These are phyloP conservation scores for Bromus sterilis DNA, from an alignment of 176 grass and related monocot genomes.

Conservation along the genomic window DNA sequence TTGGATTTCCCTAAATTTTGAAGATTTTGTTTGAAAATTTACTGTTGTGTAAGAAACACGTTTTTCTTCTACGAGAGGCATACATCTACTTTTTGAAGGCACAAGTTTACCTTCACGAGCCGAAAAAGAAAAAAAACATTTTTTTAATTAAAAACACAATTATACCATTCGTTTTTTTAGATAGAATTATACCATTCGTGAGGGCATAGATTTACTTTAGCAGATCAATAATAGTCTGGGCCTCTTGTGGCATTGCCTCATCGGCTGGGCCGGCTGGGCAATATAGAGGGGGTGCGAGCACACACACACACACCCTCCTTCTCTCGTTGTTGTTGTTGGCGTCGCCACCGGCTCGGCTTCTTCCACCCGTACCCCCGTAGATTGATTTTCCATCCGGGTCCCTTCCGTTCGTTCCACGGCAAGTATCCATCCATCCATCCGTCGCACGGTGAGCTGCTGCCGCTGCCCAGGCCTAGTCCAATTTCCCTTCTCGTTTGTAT, in stretches of 20 bases:
- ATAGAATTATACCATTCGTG: too few relatives aligned
- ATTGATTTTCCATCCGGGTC: constrained; percentile 21
- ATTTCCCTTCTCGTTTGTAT: background rate
- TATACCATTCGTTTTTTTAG: too few relatives aligned
- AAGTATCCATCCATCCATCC: constrained; percentile 11
- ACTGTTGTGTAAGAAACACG: too few relatives aligned
- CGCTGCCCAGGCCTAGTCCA: background rate
- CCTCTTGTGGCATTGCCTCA: background rate
- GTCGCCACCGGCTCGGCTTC: background rate
- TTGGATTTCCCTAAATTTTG: too few relatives aligned
- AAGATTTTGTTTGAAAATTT: too few relatives aligned
- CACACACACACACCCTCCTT: background rate
- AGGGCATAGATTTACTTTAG: too few relatives aligned
- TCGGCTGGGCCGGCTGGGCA: background rate
- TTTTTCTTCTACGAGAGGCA: too few relatives aligned
- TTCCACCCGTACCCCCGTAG: background rate
- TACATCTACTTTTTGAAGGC: too few relatives aligned
- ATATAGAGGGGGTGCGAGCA: background rate
- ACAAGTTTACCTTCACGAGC: too few relatives aligned
- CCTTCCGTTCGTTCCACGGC: constrained; percentile 30
- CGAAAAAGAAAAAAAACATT: too few relatives aligned
- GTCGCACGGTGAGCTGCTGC: background rate
- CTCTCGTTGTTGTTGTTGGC: background rate
- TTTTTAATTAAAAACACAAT: too few relatives aligned
- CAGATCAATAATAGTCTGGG: too few relatives aligned